Evolutionary conservation across 768 basidiomycete species (phyloP).

Genomic region (Tylopilus sp.): DNA sequence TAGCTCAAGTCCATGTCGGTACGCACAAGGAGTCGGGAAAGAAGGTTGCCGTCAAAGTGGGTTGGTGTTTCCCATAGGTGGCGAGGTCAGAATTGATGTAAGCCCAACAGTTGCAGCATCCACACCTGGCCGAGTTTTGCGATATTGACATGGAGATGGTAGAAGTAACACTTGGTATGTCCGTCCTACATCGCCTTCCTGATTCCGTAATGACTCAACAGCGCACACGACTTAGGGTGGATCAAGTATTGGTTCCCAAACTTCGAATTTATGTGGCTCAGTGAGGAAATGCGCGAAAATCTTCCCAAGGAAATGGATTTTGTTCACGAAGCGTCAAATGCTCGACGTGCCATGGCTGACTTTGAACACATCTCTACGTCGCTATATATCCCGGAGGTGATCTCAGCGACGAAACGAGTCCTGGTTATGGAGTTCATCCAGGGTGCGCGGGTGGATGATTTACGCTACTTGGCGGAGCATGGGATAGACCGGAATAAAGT

Average conservation of each 20-base stretch:
- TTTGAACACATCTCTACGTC: slow-evolving; percentile 72
- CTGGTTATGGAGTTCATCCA: slow-evolving; percentile 94
- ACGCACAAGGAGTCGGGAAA: slow-evolving; percentile 65
- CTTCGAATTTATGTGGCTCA: slow-evolving; percentile 92
- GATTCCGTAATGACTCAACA: background rate
- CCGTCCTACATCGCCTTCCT: background rate
- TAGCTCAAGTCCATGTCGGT: slow-evolving; percentile 94
- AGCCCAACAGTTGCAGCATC: slow-evolving; percentile 72
- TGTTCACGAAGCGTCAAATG: slow-evolving; percentile 82
- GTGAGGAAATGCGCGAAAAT: slow-evolving; percentile 93
- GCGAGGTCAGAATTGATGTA: slow-evolving; percentile 2
- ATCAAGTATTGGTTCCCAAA: slow-evolving; percentile 93
- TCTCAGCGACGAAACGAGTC: slow-evolving; percentile 78
- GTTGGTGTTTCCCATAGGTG: slow-evolving; percentile 9
- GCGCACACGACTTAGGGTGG: slow-evolving; percentile 47
- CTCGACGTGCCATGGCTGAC: slow-evolving; percentile 63
- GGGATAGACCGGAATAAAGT: slow-evolving; percentile 93
- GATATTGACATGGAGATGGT: slow-evolving; percentile 89
- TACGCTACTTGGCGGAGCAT: slow-evolving; percentile 74
- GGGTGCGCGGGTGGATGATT: slow-evolving; percentile 85
- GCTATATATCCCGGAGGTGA: slow-evolving; percentile 82
- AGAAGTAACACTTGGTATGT: slow-evolving; percentile 62
- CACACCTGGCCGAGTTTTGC: slow-evolving; percentile 88
- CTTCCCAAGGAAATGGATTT: slow-evolving; percentile 96
- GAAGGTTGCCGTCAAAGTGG: slow-evolving; percentile 82